Evolutionary conservation across 768 basidiomycete species (phyloP).

Genomic region (Russula emetica): DNA sequence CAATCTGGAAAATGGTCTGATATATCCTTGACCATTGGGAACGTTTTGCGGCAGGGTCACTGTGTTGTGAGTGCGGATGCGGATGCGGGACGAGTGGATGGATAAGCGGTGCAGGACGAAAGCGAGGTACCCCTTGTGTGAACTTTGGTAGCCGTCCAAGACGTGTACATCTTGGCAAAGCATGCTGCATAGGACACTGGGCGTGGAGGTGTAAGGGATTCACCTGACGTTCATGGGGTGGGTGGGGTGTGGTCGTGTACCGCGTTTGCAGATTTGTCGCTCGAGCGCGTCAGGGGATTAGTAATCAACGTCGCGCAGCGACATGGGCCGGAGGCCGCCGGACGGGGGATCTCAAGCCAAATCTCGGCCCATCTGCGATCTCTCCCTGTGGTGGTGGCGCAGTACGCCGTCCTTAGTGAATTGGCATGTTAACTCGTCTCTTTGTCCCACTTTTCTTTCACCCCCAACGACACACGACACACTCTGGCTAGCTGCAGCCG

Average conservation of each 20-base stretch:
- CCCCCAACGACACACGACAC: neutral
- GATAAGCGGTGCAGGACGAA: neutral
- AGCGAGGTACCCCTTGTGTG: neutral
- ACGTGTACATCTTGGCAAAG: neutral
- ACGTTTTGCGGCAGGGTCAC: neutral
- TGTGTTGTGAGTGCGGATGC: too few relatives aligned
- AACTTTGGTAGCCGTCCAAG: neutral
- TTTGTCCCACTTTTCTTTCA: neutral
- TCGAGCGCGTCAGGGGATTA: neutral
- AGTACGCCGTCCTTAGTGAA: neutral
- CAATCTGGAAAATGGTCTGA: neutral
- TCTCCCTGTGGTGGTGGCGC: neutral
- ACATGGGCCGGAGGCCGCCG: neutral
- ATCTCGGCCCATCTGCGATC: conserved; percentile 11
- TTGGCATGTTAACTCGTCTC: neutral
- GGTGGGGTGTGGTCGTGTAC: too few relatives aligned
- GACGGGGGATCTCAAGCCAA: conserved; percentile 14
- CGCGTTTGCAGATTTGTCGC: too few relatives aligned
- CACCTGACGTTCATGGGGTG: neutral
- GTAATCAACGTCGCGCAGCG: neutral
- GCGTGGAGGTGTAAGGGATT: neutral
- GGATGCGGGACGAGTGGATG: neutral
- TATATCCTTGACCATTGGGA: neutral
- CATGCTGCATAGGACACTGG: conserved; percentile 9
- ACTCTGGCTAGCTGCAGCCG: neutral